Evolutionary conservation across 1,284 basidiomycete genomes (phyloP), one percentile per base, ranked within the genome.

Genomic region (Puccinia polysora): DNA sequence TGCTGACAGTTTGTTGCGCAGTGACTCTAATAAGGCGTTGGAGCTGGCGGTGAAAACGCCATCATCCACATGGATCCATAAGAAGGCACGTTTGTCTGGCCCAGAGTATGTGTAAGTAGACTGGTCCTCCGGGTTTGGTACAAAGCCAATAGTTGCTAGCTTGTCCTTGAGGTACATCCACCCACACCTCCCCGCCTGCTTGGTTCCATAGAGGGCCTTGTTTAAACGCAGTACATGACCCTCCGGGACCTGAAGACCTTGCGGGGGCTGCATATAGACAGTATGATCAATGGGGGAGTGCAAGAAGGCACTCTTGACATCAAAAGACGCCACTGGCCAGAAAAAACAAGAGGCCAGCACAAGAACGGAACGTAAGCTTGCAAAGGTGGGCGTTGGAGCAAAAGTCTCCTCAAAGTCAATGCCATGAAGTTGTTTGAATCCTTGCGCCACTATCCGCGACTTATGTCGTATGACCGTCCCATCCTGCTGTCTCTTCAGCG

Each of bases 141-240:
- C 36, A 20, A 10, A 58, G 6, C 55, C 55, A 10, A 58, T 58
- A 8, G 12, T 25, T 8, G 55, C 7, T 12, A 58, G 25, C 5
- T 30, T 36, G 6, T 15, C 25, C 14, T 20, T 34, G 8, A 58
- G 12, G 30, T 30, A 20, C 34, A 34, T 18, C 56, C 56, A 59
- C 56, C 56, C 32, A 36, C 56, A 59, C 4, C 56, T 30, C 14
- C n/a, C 56, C 6, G n/a, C n/a, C n/a, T n/a, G n/a, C n/a, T n/a
- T n/a, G n/a, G n/a, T n/a, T n/a, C n/a, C n/a, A n/a, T n/a, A n/a
- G n/a, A n/a, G n/a, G n/a, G n/a, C n/a, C n/a, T n/a, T n/a, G n/a
- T n/a, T n/a, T n/a, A n/a, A n/a, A n/a, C n/a, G n/a, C n/a, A n/a
- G n/a, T n/a, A n/a, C n/a, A n/a, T n/a, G n/a, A n/a, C n/a, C n/a